Conservation (phyloP, 805 yeast genomes). For the Saturnispora bothae region DNA sequence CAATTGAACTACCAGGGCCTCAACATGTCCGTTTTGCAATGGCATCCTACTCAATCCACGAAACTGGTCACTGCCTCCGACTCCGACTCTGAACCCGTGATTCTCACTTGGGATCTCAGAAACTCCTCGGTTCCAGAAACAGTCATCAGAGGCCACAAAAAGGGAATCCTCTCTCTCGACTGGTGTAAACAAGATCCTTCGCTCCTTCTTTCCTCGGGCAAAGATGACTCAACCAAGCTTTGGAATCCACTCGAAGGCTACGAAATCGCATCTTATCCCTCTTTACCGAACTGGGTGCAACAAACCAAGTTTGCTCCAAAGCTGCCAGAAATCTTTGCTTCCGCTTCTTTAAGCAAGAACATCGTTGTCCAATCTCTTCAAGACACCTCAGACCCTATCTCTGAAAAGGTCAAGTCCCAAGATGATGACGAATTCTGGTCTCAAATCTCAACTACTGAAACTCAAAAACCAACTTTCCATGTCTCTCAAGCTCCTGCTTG, state of each 20-base stretch:
- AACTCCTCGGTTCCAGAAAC: slow-evolving; percentile 86
- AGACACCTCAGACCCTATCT: slow-evolving; percentile 58
- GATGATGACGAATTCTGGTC: slow-evolving; percentile 82
- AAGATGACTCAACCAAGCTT: slow-evolving; percentile 74
- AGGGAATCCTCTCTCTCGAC: slow-evolving; percentile 82
- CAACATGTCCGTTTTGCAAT: slow-evolving; percentile 69
- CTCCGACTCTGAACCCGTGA: slow-evolving; percentile 66
- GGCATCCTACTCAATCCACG: slow-evolving; percentile 92
- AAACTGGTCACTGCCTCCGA: slow-evolving; percentile 82
- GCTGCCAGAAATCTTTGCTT: slow-evolving; percentile 82
- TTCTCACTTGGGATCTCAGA: slow-evolving; percentile 88
- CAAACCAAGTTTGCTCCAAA: slow-evolving; percentile 79
- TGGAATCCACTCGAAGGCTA: slow-evolving; percentile 83
- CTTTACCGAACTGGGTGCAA: slow-evolving; percentile 90
- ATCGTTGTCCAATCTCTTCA: slow-evolving; percentile 77
- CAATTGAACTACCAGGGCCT: slow-evolving; percentile 71
- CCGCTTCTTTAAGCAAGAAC: slow-evolving; percentile 81
- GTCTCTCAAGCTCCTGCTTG: slow-evolving; percentile 81
- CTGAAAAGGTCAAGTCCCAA: slow-evolving; percentile 30
- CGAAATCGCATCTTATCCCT: slow-evolving; percentile 77
- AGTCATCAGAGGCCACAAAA: slow-evolving; percentile 66
- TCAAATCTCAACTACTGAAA: slow-evolving; percentile 53
- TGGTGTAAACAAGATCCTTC: slow-evolving; percentile 84
- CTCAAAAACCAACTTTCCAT: slow-evolving; percentile 62
- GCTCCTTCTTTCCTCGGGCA: slow-evolving; percentile 80